Evolutionary conservation across 108 stramenopile species (phyloP).

Genomic region (Conticribra guillardii): DNA sequence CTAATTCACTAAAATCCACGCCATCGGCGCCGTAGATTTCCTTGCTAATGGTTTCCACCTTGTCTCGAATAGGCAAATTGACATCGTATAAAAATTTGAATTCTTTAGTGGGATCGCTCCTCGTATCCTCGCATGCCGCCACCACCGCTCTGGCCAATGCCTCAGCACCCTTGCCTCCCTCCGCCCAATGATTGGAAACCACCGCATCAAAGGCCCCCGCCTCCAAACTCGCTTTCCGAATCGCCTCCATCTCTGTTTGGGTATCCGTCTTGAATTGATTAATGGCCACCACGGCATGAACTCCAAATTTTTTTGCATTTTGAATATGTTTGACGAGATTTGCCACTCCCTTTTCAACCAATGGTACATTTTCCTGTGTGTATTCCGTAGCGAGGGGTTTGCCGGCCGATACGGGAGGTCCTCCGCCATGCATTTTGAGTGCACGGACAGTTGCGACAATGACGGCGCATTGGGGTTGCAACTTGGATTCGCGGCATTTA

Average conservation of each 20-base stretch:
- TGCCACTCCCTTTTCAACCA: slow-evolving; percentile 82
- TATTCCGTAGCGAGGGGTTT: slow-evolving; percentile 88
- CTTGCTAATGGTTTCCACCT: slow-evolving; percentile 89
- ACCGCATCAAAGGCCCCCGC: slow-evolving; percentile 96
- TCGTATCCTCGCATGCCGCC: slow-evolving; percentile 74
- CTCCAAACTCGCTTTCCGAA: slow-evolving; percentile 79
- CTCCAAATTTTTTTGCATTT: slow-evolving; percentile 95
- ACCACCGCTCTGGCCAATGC: slow-evolving; percentile 92
- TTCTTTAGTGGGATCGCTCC: slow-evolving; percentile 37
- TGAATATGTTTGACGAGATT: slow-evolving; percentile 94
- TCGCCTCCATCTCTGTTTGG: slow-evolving; percentile 89
- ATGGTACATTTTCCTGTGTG: slow-evolving; percentile 73
- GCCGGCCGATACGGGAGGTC: slow-evolving; percentile 92
- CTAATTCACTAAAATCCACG: slow-evolving; percentile 90
- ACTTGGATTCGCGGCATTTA: slow-evolving; percentile 92
- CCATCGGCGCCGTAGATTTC: slow-evolving; percentile 98
- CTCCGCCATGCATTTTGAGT: slow-evolving; percentile 99
- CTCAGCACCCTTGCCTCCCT: slow-evolving; percentile 95
- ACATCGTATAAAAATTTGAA: slow-evolving; percentile 94
- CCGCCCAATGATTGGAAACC: slow-evolving; percentile 94
- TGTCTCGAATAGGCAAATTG: slow-evolving; percentile 80
- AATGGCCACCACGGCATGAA: slow-evolving; percentile 94
- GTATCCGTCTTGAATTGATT: slow-evolving; percentile 96
- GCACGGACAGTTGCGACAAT: slow-evolving; percentile 99
- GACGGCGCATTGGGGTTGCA: slow-evolving; percentile 94